These are phyloP conservation scores for Thyridium curvatum DNA, from an alignment of 2,329 filamentous ascomycete species.

Conservation along the genomic window DNA sequence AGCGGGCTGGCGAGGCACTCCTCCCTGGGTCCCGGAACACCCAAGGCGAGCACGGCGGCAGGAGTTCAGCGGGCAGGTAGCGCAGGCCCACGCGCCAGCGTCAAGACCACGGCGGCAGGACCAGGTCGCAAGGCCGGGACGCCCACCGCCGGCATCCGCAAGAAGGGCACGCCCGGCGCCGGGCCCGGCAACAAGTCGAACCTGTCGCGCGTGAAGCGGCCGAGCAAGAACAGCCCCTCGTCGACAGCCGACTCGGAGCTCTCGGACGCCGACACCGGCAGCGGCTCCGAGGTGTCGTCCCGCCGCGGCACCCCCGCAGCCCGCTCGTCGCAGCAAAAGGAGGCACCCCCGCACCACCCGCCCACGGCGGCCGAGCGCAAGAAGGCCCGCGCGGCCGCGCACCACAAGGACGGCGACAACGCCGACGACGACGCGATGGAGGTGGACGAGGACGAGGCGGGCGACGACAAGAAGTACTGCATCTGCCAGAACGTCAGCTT, in stretches of 20 bases:
- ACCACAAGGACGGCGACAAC: slow-evolving; percentile 37
- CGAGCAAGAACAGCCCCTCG: slow-evolving; percentile 53
- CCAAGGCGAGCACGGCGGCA: slow-evolving; percentile 35
- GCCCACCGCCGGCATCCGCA: slow-evolving; percentile 33
- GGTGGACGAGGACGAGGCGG: slow-evolving; percentile 62
- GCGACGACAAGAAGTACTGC: slow-evolving; percentile 77
- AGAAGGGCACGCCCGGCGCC: slow-evolving; percentile 34
- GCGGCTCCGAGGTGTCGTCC: slow-evolving; percentile 44
- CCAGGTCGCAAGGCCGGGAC: slow-evolving; percentile 40
- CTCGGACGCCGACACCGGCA: slow-evolving; percentile 54
- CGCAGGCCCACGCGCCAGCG: slow-evolving; percentile 48
- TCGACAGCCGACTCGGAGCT: slow-evolving; percentile 60
- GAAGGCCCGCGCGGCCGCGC: slow-evolving; percentile 26
- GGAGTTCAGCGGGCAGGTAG: slow-evolving; percentile 42
- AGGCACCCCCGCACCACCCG: neutral
- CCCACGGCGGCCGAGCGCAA: slow-evolving; percentile 7
- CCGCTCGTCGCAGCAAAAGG: slow-evolving; percentile 14
- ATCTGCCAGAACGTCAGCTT: slow-evolving; percentile 78
- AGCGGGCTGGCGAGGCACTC: slow-evolving; percentile 57
- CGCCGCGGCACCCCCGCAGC: slow-evolving; percentile 29
- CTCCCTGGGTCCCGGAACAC: slow-evolving; percentile 56
- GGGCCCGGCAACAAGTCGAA: slow-evolving; percentile 45
- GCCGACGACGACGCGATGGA: slow-evolving; percentile 49
- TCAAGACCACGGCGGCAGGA: slow-evolving; percentile 34
- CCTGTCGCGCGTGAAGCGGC: slow-evolving; percentile 56